Evolutionary conservation across 2,329 filamentous ascomycete species (phyloP), one percentile per base, ranked within the genome.

Genomic region (Trichoderma simmonsii): DNA sequence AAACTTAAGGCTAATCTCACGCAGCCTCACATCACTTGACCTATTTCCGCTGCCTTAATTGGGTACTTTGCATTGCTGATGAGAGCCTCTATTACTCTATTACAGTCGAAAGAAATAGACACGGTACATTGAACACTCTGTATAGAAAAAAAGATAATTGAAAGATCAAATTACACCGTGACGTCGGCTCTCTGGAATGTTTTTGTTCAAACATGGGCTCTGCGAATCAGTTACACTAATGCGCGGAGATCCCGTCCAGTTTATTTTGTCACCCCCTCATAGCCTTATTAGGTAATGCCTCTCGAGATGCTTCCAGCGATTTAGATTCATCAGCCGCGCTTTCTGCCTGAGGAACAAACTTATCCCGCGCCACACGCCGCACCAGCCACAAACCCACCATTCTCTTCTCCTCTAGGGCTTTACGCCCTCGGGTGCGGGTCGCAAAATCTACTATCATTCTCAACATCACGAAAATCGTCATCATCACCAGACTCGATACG

Each of bases 401-500:
- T 54, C 66, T 71, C 61, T 73, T 43, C 48, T 71, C 60, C 74
- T 76, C 73, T 82, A 81, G 81, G 81, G 80, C 78, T 82, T 81
- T 76, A 79, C 80, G 77, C 80, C 80, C 80, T 82, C 75, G 75
- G 73, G 72, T 75, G 75, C 77, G 75, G 76, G 76, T 75, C 76
- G 78, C 78, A 82, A 82, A 80, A 79, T 79, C 76, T 76, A 77
- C 75, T 43, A 69, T 76, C 73, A 74, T 64, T 75, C 76, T 75
- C 69, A 78, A 77, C 78, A 77, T 75, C 75, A 75, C 76, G 73
- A 77, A 78, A 79, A 74, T 75, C 75, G 76, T 78, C 78, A 78
- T 77, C 79, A 81, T 73, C 77, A 78, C 78, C 72, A 77, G 78
- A 80, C 78, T 82, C 77, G 80, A 81, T 78, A 80, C 79, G 76